Conservation (phyloP, 2,329 filamentous ascomycete genomes). For the Tolypocladium ovalisporum region DNA sequence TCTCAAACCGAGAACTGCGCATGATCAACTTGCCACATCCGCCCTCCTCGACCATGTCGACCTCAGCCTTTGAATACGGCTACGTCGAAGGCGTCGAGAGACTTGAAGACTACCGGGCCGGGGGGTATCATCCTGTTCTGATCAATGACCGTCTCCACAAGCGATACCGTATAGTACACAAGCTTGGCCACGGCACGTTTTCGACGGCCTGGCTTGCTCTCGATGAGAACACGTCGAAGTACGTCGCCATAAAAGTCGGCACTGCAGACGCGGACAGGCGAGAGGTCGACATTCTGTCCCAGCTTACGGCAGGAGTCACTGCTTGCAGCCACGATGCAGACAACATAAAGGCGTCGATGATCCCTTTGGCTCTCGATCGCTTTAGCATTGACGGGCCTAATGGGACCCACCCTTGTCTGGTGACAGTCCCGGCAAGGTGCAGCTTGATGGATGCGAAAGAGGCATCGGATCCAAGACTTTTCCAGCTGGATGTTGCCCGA, state of each 20-base stretch:
- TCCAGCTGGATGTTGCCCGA: conserved; percentile 15
- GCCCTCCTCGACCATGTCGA: not conserved
- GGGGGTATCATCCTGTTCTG: conserved; percentile 27
- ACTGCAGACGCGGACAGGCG: conserved; percentile 11
- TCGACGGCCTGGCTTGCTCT: conserved; percentile 24
- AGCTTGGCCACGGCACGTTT: conserved; percentile 17
- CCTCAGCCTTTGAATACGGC: too few species aligned
- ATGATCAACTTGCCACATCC: too few species aligned
- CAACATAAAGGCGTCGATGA: conserved; percentile 1
- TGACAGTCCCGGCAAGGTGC: conserved; percentile 14
- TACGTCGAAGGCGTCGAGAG: too few species aligned
- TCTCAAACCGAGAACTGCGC: too few species aligned
- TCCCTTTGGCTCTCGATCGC: conserved; percentile 11
- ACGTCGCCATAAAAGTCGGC: conserved; percentile 23
- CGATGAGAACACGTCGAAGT: conserved; percentile 11
- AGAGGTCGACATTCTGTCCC: conserved; percentile 14
- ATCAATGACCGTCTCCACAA: conserved; percentile 23
- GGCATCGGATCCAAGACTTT: conserved; percentile 6
- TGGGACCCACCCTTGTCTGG: conserved; percentile 16
- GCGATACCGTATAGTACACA: conserved; percentile 16
- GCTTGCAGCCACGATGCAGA: not conserved
- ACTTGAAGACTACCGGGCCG: conserved; percentile 14
- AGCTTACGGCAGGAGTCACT: conserved; percentile 1
- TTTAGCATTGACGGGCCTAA: conserved; percentile 16
- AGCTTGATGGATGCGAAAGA: conserved; percentile 13